phyloP scores from a whole-genome alignment of 2,329 filamentous ascomycete species.

The Colletotrichum sp. region DNA sequence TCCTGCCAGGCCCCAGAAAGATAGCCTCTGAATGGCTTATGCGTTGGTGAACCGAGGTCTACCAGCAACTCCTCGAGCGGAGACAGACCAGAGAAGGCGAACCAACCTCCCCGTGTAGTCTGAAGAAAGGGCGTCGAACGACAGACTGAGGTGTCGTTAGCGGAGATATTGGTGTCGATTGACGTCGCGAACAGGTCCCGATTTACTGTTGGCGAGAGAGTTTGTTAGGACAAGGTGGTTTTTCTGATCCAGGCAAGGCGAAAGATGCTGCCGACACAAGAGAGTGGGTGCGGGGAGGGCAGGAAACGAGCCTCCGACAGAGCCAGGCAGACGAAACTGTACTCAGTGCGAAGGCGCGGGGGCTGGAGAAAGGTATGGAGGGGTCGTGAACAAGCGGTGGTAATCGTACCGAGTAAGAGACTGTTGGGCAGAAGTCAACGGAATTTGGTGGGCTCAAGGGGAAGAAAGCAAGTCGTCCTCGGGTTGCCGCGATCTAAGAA shows the following conservation, averaged over 20 bases:
- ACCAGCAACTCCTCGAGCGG: conserved; percentile 12
- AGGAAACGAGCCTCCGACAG: neutral
- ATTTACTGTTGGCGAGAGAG: neutral
- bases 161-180: neutral
- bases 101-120: conserved; percentile 37
- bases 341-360: neutral
- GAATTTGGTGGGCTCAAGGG: neutral
- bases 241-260: neutral
- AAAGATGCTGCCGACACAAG: neutral
- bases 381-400: neutral
- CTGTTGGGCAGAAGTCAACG: conserved; percentile 5
- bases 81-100: conserved; percentile 39
- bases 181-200: neutral
- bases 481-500: conserved; percentile 17
- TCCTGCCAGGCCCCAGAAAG: conserved; percentile 16
- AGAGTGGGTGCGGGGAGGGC: neutral
- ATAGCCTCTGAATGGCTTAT: conserved; percentile 5
- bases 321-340: neutral
- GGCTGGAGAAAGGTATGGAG: neutral
- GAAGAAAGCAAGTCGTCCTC: conserved; percentile 7
- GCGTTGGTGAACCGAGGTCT: conserved; percentile 10
- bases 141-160: neutral
- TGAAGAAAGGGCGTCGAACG: neutral
- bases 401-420: conserved; percentile 1
- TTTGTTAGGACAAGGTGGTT: neutral